These are phyloP conservation scores for Dactylellina cionopaga DNA, from an alignment of 2,329 filamentous ascomycete species.

Conservation along the genomic window DNA sequence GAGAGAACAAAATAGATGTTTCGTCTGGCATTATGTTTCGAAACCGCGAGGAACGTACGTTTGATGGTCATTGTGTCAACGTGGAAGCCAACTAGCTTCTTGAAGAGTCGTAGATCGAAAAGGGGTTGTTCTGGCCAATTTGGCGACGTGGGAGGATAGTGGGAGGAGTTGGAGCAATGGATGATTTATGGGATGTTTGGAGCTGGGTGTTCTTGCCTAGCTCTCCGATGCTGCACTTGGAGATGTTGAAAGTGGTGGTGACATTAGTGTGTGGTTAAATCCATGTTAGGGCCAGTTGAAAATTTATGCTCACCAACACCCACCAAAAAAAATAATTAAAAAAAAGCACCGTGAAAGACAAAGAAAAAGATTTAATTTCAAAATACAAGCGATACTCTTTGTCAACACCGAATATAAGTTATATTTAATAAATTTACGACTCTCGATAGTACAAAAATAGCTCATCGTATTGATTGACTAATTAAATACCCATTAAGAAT, in stretches of 20 bases:
- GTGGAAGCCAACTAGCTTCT: not conserved
- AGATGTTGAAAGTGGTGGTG: slow-evolving; percentile 26
- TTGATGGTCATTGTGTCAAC: slow-evolving; percentile 41
- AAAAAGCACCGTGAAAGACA: not conserved
- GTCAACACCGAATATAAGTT: no score
- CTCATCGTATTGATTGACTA: no score
- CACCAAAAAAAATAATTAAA: not conserved
- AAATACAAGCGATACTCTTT: no score
- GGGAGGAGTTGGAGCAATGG: not conserved
- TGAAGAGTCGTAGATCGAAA: slow-evolving; percentile 10
- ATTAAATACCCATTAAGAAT: no score
- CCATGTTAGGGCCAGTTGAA: not conserved
- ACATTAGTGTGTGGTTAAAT: not conserved
- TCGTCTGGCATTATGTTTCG: not conserved
- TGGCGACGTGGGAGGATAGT: not conserved
- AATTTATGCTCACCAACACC: not conserved
- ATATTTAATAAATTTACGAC: no score
- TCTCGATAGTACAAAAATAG: no score
- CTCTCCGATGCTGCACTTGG: slow-evolving; percentile 1
- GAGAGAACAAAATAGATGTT: not conserved
- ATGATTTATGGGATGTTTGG: not conserved
- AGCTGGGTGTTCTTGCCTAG: slow-evolving; percentile 3
- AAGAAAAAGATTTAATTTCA: no score
- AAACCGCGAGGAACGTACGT: slow-evolving; percentile 10
- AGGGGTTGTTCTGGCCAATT: no score